Base-by-base conservation (phyloP, 2,329 filamentous ascomycete species). In the Daldinia eschscholtzii region DNA sequence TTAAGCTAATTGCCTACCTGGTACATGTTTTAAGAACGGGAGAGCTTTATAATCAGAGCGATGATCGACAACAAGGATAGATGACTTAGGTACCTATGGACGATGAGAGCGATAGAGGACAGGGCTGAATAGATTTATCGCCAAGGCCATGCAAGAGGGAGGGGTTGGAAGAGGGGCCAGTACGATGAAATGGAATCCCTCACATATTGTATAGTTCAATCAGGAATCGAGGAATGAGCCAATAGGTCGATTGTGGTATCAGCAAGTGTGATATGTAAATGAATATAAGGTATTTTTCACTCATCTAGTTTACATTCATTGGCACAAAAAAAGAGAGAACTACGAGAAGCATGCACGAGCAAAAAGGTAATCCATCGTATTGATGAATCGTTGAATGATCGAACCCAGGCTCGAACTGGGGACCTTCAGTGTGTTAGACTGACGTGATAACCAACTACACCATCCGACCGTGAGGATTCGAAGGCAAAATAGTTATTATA, bases 361-460 rank as follows among this genome's bases (percentile, higher is more conserved):
- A 56, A 56, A 56, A 56, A 39, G 10, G 1, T 6, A 53, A 53
- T 13, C 15, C 30, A 39, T 39, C 18, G 18, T 13, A 2, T 1
- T 1, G 10, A 55, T 39, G 30, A 15, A 23, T 23, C 9, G 20
- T 39, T 42, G 42, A 37, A 65, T 77, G 76, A 77, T 75, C 73
- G 71, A 73, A 73, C 74, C 75, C 75, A 76, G 77, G 75, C 73
- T 78, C 75, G 77, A 79, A 78, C 77, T 75, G 76, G 75, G 74
- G 76, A 79, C 77, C 77, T 79, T 79, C 76, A 79, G 77, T 79
- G 76, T 79, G 80, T 83, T 83, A 83, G 80, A 82, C 81, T 82
- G 80, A 83, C 79, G 81, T 83, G 81, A 83, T 83, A 82, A 83
- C 81, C 81, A 82, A 83, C 81, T 74, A 80, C 79, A 78, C 77